phyloP scores from a whole-genome alignment of 2,329 filamentous ascomycete species.

The Penicillium sumatraense region DNA sequence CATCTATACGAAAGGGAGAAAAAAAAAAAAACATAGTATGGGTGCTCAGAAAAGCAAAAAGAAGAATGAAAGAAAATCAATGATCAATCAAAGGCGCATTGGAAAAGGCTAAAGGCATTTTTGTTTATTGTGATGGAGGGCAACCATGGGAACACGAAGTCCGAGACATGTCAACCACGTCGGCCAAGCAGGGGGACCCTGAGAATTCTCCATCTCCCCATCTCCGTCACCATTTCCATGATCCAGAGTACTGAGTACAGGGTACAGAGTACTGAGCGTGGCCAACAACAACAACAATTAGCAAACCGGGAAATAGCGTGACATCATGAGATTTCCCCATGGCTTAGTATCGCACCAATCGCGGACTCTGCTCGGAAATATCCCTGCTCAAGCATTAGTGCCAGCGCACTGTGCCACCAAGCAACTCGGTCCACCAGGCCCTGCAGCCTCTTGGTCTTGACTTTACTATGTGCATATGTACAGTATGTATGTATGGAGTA shows the following conservation, averaged over 20 bases:
- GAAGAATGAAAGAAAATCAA: not conserved
- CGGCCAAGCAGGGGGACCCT: not conserved
- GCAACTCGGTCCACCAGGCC: not conserved
- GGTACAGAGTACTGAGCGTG: not conserved
- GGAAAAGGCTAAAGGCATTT: not conserved
- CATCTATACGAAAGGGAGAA: not conserved
- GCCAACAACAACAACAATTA: not conserved
- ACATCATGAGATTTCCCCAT: slow-evolving; percentile 15
- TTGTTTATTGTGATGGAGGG: not conserved
- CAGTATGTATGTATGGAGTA: not conserved
- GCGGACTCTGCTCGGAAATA: slow-evolving; percentile 3
- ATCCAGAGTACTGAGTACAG: not conserved
- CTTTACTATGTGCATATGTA: not conserved
- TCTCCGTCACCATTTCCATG: no score
- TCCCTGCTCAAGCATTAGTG: slow-evolving; percentile 11
- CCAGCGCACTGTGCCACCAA: not conserved
- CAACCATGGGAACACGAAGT: slow-evolving; percentile 13
- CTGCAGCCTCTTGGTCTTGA: not conserved
- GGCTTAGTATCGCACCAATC: slow-evolving; percentile 13
- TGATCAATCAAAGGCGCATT: not conserved
- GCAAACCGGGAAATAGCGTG: slow-evolving; percentile 1
- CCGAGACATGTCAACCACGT: slow-evolving; percentile 11
- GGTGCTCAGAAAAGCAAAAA: not conserved
- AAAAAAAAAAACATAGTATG: not conserved
- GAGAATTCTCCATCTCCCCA: no score